Conservation (phyloP, 2,329 filamentous ascomycete species). For the Monilinia polystroma region DNA sequence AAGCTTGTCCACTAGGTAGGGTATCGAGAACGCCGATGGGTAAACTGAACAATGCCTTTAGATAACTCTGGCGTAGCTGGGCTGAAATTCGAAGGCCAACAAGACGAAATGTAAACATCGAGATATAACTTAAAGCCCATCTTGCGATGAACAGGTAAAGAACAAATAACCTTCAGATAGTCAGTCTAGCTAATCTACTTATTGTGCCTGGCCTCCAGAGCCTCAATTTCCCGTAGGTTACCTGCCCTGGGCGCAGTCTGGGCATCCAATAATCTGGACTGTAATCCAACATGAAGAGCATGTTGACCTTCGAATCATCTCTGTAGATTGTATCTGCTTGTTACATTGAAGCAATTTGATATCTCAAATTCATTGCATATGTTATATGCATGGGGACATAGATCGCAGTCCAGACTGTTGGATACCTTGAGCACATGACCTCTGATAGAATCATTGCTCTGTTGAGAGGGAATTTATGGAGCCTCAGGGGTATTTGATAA, state of each 20-base stretch:
- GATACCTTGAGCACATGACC: background rate
- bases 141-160: conserved; percentile 69
- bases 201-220: background rate
- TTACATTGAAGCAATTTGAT: too few relatives aligned
- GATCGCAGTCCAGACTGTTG: background rate
- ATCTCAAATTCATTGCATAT: background rate
- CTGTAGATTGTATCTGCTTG: background rate
- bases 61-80: conserved; percentile 61
- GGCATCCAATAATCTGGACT: background rate
- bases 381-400: background rate
- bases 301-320: background rate
- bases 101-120: conserved; percentile 60
- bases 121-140: conserved; percentile 61
- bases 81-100: conserved; percentile 62
- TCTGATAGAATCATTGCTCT: background rate
- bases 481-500: background rate
- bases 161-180: conserved; percentile 57
- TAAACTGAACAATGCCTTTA: conserved; percentile 62
- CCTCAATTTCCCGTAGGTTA: background rate
- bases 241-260: background rate
- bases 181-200: conserved; percentile 3
- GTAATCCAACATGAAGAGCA: background rate
- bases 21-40: conserved; percentile 67
- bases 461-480: background rate
- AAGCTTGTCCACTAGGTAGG: conserved; percentile 49